Conservation (phyloP, 306 rosid species). For the Gastrolobium villosum region DNA sequence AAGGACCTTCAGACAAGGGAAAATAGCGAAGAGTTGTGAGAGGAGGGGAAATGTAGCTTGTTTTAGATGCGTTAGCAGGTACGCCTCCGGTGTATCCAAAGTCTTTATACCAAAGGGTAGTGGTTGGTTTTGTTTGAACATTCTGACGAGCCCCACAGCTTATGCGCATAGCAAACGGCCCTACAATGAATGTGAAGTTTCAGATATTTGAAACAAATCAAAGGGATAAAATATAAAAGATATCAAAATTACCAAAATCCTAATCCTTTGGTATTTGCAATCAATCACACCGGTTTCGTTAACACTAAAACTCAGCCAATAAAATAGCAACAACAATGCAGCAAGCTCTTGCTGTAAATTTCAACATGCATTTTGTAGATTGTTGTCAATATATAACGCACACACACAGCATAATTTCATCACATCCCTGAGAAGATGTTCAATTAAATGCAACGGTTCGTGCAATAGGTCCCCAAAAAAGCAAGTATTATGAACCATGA, state of each 20-base stretch:
- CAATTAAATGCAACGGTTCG: neutral
- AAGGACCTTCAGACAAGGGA: slow-evolving; percentile 84
- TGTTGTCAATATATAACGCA: slow-evolving; percentile 3
- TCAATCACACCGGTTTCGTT: slow-evolving; percentile 14
- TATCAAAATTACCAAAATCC: slow-evolving; percentile 34
- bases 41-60: slow-evolving; percentile 82
- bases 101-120: slow-evolving; percentile 87
- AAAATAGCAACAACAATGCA: slow-evolving; percentile 20
- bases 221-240: neutral
- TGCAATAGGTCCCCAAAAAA: slow-evolving; percentile 14
- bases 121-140: slow-evolving; percentile 75
- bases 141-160: slow-evolving; percentile 88
- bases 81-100: slow-evolving; percentile 93
- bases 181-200: slow-evolving; percentile 54
- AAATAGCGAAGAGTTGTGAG: slow-evolving; percentile 83
- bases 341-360: slow-evolving; percentile 7
- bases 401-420: neutral
- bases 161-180: slow-evolving; percentile 84
- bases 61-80: slow-evolving; percentile 71
- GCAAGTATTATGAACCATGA: slow-evolving; percentile 11
- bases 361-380: slow-evolving; percentile 31
- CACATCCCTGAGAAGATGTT: slow-evolving; percentile 1
- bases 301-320: slow-evolving; percentile 20
- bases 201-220: slow-evolving; percentile 36
- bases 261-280: neutral